A percentile compares a stretch with the other conserved stretches of the same genome.
Evolutionary conservation across 2,329 filamentous ascomycete species (phyloP).

Genomic region (Aurifilum marmelostoma): DNA sequence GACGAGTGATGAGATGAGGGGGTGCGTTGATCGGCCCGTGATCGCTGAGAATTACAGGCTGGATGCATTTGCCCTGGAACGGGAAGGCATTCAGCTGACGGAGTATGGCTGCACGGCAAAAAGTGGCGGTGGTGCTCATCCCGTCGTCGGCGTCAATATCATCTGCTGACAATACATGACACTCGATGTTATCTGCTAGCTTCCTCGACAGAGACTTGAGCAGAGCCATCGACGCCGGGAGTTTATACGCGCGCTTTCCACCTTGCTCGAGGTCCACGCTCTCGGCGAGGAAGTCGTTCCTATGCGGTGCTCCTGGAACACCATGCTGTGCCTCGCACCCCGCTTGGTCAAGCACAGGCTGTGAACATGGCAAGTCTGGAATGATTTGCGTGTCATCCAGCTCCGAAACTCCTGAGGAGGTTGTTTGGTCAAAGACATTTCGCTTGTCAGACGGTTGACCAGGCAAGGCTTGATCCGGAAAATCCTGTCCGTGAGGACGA

Average conservation of each 20-base stretch:
- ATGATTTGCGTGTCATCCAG: background rate
- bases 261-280: constrained; percentile 3
- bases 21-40: background rate
- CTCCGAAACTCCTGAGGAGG: background rate
- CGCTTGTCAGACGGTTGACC: background rate
- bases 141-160: background rate
- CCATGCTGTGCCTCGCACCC: background rate
- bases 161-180: background rate
- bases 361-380: background rate
- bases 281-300: background rate
- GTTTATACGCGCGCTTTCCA: background rate
- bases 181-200: background rate
- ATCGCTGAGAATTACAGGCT: background rate
- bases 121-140: background rate
- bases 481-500: background rate
- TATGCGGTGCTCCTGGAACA: background rate
- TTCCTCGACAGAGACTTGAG: background rate
- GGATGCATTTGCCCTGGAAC: background rate
- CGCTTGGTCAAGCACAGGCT: background rate
- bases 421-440: background rate
- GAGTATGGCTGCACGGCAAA: background rate
- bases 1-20: background rate
- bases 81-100: background rate
- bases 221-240: background rate
- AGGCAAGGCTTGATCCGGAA: background rate